Base-by-base conservation (phyloP, 176 grass and related monocot species). In the Juncus inflexus region DNA sequence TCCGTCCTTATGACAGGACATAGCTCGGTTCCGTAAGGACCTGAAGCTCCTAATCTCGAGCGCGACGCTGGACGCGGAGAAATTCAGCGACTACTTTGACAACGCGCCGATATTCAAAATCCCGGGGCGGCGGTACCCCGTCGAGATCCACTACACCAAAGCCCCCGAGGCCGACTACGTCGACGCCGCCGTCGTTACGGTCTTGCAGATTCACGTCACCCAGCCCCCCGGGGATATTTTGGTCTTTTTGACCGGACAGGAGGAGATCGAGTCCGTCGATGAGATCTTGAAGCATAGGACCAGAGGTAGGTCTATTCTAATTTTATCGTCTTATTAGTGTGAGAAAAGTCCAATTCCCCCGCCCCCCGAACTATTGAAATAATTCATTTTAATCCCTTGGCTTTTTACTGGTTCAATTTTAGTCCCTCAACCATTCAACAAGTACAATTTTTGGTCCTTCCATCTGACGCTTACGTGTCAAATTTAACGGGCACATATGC, bases 81-180 rank as follows among this genome's bases (percentile, higher is more conserved):
- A 97, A 51, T 97, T 97, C 14, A 97, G 92, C 64, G 87, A 97
- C 66, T 97, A 89, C 60, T 97, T 97, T 3, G 87, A 97, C 77
- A 79, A 66, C 7, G 87, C 92, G 8, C 87, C 87, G 52, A 91
- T 91, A 76, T 96, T 96, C 71, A 89, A 81, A 74, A 96, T 96
- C 76, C 92, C 92, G 40, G 92, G 92, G 65, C 79, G 87, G 50
- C 61, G 84, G 43, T 97, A 76, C 72, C 84, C 84, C 40, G 92
- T 97, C 50, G 79, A 88, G 63, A 87, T 97, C 41, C 84, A 97
- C 70, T 97, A 86, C 55, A 91, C 87, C 16, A 91, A 75, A 80
- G 87, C 92, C 61, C 92, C 92, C 15, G 92, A 97, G 83, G 92
- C 92, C 13, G 92, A 97, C 72, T 97, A 97, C 72, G 83, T 97